phyloP scores from a whole-genome alignment of 352 stramenopile genomes.

The Phytophthora meadii region DNA sequence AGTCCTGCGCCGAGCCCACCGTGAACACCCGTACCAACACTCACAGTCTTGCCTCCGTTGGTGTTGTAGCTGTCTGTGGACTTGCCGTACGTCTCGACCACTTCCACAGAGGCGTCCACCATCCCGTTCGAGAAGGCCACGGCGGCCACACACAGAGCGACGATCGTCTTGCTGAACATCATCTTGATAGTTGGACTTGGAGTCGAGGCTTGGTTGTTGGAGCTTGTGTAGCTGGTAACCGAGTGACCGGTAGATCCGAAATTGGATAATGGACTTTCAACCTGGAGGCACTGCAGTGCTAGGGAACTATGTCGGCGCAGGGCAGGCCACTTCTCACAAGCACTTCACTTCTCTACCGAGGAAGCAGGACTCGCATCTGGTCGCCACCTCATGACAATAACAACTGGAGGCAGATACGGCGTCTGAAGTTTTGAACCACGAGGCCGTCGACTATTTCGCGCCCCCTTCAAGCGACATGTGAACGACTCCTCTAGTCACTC shows the following conservation, averaged over 20 bases:
- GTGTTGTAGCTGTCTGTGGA: not conserved
- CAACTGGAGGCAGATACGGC: not conserved
- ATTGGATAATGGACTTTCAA: conserved; percentile 2
- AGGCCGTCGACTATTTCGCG: not conserved
- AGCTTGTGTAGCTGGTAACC: too few species aligned
- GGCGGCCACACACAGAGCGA: too few species aligned
- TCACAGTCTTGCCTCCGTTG: not conserved
- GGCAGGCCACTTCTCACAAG: not conserved
- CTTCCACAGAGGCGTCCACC: conserved; percentile 2
- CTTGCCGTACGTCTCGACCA: conserved; percentile 5
- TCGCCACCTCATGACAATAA: not conserved
- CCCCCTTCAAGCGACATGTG: too few species aligned
- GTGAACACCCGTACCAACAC: not conserved
- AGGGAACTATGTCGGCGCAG: not conserved
- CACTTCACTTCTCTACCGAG: not conserved
- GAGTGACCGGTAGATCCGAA: too few species aligned
- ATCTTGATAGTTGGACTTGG: too few species aligned
- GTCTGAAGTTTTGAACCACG: not conserved
- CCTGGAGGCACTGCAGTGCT: not conserved
- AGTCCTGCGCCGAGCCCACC: not conserved
- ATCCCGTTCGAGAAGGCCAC: conserved; percentile 1
- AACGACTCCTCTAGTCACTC: too few species aligned
- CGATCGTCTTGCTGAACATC: too few species aligned
- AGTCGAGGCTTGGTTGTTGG: too few species aligned
- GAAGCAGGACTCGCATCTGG: not conserved